These are phyloP conservation scores for Phyllosticta ampelicida DNA, from an alignment of 2,329 filamentous ascomycete genomes.

Conservation along the genomic window DNA sequence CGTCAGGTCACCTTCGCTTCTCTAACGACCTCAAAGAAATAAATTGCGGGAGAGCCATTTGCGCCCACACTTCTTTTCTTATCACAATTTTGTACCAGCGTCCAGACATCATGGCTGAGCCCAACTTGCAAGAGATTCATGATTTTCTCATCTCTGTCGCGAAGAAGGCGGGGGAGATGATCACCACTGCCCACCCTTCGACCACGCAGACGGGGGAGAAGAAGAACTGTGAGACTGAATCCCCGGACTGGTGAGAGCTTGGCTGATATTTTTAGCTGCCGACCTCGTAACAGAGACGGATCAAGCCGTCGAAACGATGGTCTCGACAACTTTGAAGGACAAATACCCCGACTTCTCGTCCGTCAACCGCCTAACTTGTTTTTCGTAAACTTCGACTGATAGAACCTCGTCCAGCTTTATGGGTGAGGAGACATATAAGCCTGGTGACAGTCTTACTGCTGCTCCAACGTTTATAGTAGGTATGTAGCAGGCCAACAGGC, in stretches of 20 bases:
- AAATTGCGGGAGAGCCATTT: background rate
- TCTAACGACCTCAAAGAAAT: background rate
- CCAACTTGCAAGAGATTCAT: conserved; percentile 37
- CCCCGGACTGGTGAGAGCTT: too few relatives aligned
- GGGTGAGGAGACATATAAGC: conserved; percentile 66
- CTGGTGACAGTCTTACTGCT: conserved; percentile 51
- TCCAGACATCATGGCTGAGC: conserved; percentile 13
- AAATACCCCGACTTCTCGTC: conserved; percentile 43
- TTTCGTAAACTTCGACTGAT: conserved; percentile 14
- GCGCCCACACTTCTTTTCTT: background rate
- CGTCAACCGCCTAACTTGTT: conserved; percentile 21
- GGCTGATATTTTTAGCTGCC: conserved; percentile 31
- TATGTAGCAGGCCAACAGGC: background rate
- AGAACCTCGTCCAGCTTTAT: conserved; percentile 42
- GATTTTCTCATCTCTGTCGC: conserved; percentile 38
- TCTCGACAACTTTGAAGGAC: conserved; percentile 39
- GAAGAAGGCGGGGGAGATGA: conserved; percentile 35
- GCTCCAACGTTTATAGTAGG: conserved; percentile 53
- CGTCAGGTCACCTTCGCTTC: background rate
- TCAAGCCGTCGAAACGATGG: conserved; percentile 48
- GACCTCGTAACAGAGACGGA: conserved; percentile 56
- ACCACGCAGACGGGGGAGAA: conserved; percentile 33
- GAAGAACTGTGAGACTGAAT: conserved; percentile 33
- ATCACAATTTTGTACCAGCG: background rate
- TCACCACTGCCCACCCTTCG: conserved; percentile 34